These are phyloP conservation scores for Sedum album DNA, from an alignment of 164 flowering plant species.

Conservation along the genomic window DNA sequence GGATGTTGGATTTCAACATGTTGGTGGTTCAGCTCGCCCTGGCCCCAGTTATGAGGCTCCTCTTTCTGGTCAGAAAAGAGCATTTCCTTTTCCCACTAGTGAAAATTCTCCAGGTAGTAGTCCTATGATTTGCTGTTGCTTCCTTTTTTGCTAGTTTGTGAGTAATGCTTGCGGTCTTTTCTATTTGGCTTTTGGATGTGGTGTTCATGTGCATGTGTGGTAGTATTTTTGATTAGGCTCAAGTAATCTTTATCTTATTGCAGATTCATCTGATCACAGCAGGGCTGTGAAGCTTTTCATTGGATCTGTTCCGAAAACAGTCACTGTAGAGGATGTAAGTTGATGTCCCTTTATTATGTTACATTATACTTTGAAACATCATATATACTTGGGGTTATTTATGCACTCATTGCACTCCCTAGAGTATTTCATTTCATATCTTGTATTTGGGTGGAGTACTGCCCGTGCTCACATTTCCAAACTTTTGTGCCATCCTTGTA, in stretches of 20 bases:
- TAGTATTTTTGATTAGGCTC: neutral
- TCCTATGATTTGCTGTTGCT: neutral
- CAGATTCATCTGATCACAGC: slow-evolving; percentile 50
- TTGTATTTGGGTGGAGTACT: neutral
- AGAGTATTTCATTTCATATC: neutral
- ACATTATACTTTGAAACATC: neutral
- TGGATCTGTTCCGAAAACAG: slow-evolving; percentile 93
- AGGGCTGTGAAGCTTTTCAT: slow-evolving; percentile 82
- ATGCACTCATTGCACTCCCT: neutral
- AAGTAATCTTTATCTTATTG: slow-evolving; percentile 6
- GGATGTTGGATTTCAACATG: neutral
- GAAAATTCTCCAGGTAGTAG: slow-evolving; percentile 46
- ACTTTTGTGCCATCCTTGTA: neutral
- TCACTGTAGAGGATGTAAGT: slow-evolving; percentile 84
- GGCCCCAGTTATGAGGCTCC: slow-evolving; percentile 18
- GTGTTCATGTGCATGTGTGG: neutral
- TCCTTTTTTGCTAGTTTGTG: neutral
- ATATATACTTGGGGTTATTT: neutral
- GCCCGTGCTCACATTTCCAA: no score
- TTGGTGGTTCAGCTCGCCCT: slow-evolving; percentile 17
- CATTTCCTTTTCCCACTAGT: slow-evolving; percentile 37
- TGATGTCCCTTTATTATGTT: neutral
- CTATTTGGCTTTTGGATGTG: neutral
- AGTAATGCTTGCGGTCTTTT: neutral
- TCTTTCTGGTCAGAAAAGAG: slow-evolving; percentile 64